phyloP scores from a whole-genome alignment of 768 basidiomycete species.

The Suillus bovinus region DNA sequence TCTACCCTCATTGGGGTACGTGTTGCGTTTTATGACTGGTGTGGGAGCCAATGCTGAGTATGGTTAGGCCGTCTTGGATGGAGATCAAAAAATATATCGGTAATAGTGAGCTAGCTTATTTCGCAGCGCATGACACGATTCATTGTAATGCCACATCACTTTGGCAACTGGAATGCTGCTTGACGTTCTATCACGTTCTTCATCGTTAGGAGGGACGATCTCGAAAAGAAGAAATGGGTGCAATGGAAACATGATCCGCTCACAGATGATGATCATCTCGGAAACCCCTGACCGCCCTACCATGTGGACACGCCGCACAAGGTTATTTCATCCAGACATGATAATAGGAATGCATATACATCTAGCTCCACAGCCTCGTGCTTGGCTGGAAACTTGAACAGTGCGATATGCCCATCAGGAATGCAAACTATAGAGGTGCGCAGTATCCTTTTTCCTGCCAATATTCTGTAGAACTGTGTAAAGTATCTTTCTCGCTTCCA shows the following conservation, averaged over 20 bases:
- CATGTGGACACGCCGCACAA: not conserved
- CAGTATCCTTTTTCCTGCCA: not conserved
- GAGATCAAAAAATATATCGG: slow-evolving; percentile 3
- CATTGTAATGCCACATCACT: not conserved
- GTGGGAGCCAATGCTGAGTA: not conserved
- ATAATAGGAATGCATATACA: not conserved
- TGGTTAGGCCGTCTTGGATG: slow-evolving; percentile 5
- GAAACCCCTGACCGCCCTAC: not conserved
- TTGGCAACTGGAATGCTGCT: not conserved
- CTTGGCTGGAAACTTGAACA: not conserved
- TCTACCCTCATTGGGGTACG: slow-evolving; percentile 4
- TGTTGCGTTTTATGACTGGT: not conserved
- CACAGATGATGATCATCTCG: not conserved
- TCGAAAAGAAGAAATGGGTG: not conserved
- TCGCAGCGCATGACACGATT: not conserved
- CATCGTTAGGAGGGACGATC: not conserved
- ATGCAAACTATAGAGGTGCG: not conserved
- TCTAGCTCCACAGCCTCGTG: not conserved
- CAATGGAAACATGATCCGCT: not conserved
- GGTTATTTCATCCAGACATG: not conserved
- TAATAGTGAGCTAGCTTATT: not conserved
- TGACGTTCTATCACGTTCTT: not conserved
- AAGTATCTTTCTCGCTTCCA: not conserved
- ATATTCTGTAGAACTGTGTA: not conserved
- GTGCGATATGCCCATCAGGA: not conserved